Evolutionary conservation across 495 filamentous ascomycete genomes (phyloP).

Genomic region (Neurospora sublineolata): DNA sequence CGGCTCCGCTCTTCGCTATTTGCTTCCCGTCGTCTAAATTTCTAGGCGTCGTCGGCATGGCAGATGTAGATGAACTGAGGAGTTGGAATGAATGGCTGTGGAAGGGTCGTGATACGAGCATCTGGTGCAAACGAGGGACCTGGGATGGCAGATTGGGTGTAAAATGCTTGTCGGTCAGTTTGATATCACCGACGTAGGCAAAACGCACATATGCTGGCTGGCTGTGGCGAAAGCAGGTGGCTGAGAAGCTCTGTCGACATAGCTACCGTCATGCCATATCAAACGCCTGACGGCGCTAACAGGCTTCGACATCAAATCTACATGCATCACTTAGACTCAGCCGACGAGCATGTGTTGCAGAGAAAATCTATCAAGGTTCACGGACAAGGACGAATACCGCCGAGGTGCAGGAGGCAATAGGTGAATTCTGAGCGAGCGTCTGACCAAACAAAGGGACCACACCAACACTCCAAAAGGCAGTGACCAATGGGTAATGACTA

Average conservation of each 20-base stretch:
- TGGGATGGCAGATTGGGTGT: neutral
- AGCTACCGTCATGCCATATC: neutral
- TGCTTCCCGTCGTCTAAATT: neutral
- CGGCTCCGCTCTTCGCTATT: neutral
- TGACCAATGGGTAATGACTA: neutral
- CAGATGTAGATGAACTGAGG: neutral
- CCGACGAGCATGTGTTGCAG: neutral
- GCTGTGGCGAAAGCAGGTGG: neutral
- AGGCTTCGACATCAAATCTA: neutral
- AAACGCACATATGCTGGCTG: neutral
- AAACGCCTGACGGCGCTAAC: neutral
- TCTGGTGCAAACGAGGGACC: neutral
- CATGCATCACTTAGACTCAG: neutral
- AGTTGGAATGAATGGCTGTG: neutral
- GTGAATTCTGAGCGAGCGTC: neutral
- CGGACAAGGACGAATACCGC: neutral
- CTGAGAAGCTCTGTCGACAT: neutral
- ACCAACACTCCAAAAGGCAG: neutral
- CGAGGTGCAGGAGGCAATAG: neutral
- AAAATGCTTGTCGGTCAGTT: neutral
- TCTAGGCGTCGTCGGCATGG: neutral
- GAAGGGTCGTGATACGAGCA: neutral
- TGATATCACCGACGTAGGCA: neutral
- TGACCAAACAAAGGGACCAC: neutral
- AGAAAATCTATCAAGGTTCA: neutral